Evolutionary conservation across 495 filamentous ascomycete genomes (phyloP).

Genomic region (Lophium mytilinum): DNA sequence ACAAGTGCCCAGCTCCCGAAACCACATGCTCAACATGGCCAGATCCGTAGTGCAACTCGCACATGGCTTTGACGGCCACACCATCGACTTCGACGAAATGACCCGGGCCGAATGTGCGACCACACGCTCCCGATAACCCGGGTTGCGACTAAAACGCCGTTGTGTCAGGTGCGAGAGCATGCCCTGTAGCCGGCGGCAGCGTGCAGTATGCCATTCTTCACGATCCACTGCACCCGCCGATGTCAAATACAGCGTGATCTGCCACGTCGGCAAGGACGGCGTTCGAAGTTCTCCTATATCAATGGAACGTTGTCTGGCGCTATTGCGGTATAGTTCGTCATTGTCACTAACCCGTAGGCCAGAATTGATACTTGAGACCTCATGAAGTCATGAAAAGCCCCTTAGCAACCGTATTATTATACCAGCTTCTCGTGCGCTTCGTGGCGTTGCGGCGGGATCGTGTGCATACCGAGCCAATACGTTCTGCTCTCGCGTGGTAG

Average conservation of each 20-base stretch:
- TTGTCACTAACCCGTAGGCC: neutral
- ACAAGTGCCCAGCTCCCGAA: neutral
- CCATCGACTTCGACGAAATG: neutral
- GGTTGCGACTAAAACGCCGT: slow-evolving; percentile 17
- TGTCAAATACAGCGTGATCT: neutral
- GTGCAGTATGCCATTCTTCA: slow-evolving; percentile 1
- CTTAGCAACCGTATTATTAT: neutral
- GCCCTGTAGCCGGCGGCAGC: neutral
- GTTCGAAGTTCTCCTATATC: neutral
- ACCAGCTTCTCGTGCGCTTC: neutral
- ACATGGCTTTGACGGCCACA: slow-evolving; percentile 18
- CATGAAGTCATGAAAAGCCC: neutral
- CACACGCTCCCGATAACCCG: slow-evolving; percentile 16
- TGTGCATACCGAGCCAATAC: neutral
- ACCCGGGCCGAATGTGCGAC: slow-evolving; percentile 13
- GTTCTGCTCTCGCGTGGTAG: neutral
- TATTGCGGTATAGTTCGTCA: neutral
- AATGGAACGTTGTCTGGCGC: neutral
- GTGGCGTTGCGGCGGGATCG: neutral
- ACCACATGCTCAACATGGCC: slow-evolving; percentile 7
- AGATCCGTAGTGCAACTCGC: slow-evolving; percentile 16
- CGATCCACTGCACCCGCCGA: slow-evolving; percentile 11
- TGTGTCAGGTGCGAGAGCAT: slow-evolving; percentile 22
- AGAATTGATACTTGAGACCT: neutral
- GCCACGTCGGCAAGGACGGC: neutral